phyloP scores from a whole-genome alignment of 805 yeast species.

The Schwanniomyces occidentalis region DNA sequence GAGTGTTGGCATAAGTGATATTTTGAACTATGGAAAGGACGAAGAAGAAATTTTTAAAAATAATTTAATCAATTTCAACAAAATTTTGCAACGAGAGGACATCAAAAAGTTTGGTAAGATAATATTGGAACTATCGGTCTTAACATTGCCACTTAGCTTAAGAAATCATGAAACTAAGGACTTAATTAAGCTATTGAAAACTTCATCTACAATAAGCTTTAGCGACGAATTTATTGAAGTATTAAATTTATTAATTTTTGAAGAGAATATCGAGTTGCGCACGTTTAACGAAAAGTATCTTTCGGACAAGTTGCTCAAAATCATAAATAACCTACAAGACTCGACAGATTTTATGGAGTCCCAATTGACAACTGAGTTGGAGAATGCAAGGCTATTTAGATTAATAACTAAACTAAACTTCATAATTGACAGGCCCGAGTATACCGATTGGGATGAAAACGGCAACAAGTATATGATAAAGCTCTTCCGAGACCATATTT shows the following conservation, averaged over 20 bases:
- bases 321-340: conserved; percentile 51
- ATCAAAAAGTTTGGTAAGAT: conserved; percentile 57
- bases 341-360: conserved; percentile 60
- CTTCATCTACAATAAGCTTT: conserved; percentile 19
- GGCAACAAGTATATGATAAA: conserved; percentile 65
- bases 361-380: conserved; percentile 70
- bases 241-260: conserved; percentile 30
- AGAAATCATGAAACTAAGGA: conserved; percentile 15
- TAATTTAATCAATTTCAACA: conserved; percentile 14
- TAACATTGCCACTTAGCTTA: conserved; percentile 29
- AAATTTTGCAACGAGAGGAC: conserved; percentile 53
- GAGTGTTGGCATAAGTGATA: conserved; percentile 70
- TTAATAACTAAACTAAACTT: conserved; percentile 79
- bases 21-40: conserved; percentile 47
- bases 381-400: conserved; percentile 84
- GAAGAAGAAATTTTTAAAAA: conserved; percentile 18
- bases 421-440: conserved; percentile 73
- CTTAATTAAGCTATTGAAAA: conserved; percentile 15
- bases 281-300: conserved; percentile 25
- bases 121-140: conserved; percentile 53
- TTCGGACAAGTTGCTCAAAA: conserved; percentile 39
- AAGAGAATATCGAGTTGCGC: conserved; percentile 24
- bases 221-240: conserved; percentile 49
- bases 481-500: conserved; percentile 80
- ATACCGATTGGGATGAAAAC: conserved; percentile 62